Percentiles rank a stretch among this genome's conserved stretches.
Conservation (phyloP, 768 basidiomycete species). For the Cystobasidium onofrii region DNA sequence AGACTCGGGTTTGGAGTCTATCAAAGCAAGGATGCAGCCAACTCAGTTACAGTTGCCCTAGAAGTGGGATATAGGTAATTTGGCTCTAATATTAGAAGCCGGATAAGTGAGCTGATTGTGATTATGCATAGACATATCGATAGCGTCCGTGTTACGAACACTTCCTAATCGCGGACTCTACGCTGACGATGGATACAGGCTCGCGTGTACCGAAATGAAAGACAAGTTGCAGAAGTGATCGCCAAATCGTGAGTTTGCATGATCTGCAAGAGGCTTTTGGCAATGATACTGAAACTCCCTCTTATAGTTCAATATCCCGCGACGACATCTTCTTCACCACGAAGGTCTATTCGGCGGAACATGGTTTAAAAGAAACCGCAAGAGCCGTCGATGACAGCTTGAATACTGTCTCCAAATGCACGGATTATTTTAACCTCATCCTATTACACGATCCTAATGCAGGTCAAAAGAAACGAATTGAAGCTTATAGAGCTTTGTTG, state of each 20-base stretch:
- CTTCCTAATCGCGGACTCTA: background rate
- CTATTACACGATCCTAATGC: conserved; percentile 47
- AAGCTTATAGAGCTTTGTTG: conserved; percentile 47
- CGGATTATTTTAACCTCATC: conserved; percentile 41
- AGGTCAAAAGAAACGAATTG: conserved; percentile 44
- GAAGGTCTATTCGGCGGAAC: conserved; percentile 38
- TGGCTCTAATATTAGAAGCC: background rate
- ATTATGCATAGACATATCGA: conserved; percentile 26
- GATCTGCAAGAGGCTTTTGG: background rate
- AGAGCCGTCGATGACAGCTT: background rate
- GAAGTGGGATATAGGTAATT: conserved; percentile 29
- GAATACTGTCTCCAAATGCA: background rate
- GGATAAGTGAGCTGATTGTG: background rate
- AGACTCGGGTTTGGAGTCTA: conserved; percentile 24
- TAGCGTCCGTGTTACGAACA: background rate
- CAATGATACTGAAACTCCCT: background rate
- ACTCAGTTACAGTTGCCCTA: conserved; percentile 15
- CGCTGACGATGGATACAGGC: conserved; percentile 13
- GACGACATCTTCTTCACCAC: conserved; percentile 38
- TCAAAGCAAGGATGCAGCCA: background rate
- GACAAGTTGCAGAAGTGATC: conserved; percentile 21
- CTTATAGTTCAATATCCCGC: background rate
- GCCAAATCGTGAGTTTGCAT: background rate
- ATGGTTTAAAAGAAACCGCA: conserved; percentile 23
- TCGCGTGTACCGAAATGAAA: conserved; percentile 18